Conservation (phyloP, 192 early-diverging fungal genomes). For the Linnemannia schmuckeri region DNA sequence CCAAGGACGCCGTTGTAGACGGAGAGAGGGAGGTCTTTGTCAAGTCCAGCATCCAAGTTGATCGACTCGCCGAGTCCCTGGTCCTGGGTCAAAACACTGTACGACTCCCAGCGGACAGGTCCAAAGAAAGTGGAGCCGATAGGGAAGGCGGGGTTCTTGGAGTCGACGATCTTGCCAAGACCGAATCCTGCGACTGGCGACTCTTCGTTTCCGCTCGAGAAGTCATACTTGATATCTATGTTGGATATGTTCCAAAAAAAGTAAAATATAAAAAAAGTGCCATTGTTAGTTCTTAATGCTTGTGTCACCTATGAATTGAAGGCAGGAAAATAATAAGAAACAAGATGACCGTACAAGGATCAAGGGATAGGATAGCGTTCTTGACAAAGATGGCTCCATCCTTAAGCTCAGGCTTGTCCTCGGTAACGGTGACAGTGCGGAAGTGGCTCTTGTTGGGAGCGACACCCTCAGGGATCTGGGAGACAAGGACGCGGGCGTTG, state of each 20-base stretch:
- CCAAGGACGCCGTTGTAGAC: slow-evolving; percentile 14
- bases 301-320: neutral
- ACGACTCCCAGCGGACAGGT: slow-evolving; percentile 56
- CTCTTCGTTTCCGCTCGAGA: neutral
- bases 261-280: neutral
- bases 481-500: slow-evolving; percentile 32
- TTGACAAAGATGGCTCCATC: slow-evolving; percentile 23
- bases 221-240: slow-evolving; percentile 14
- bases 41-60: slow-evolving; percentile 75
- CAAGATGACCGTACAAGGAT: slow-evolving; percentile 19
- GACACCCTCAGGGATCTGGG: slow-evolving; percentile 4
- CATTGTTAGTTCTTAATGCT: neutral
- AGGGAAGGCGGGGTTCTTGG: slow-evolving; percentile 30
- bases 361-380: slow-evolving; percentile 14
- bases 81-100: slow-evolving; percentile 39
- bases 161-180: slow-evolving; percentile 24
- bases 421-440: neutral
- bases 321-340: neutral
- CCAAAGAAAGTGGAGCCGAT: slow-evolving; percentile 73
- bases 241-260: neutral
- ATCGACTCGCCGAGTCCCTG: slow-evolving; percentile 26
- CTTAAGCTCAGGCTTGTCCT: slow-evolving; percentile 40
- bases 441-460: slow-evolving; percentile 10
- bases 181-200: slow-evolving; percentile 13
- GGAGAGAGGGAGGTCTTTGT: slow-evolving; percentile 20